phyloP scores from a whole-genome alignment of 2,329 filamentous ascomycete genomes.

The Cladosporium oxysporum region DNA sequence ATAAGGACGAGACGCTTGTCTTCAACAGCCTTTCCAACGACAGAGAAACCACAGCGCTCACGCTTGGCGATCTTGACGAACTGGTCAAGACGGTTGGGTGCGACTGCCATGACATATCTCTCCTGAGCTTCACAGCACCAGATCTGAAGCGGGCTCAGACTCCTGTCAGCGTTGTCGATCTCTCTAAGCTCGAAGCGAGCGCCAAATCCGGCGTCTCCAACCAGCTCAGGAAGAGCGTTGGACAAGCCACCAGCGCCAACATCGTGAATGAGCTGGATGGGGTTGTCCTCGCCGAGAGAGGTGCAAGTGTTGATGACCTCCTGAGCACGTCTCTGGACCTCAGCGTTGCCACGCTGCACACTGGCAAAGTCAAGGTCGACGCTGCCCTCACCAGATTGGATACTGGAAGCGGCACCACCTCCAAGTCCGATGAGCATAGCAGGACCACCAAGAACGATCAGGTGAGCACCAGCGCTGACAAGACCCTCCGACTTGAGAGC shows the following conservation, averaged over 20 bases:
- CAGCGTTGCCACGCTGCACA: constrained; percentile 94
- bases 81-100: constrained; percentile 73
- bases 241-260: constrained; percentile 90
- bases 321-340: constrained; percentile 92
- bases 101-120: constrained; percentile 88
- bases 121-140: constrained; percentile 99
- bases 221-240: constrained; percentile 82
- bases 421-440: constrained; percentile 98
- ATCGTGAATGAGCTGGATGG: constrained; percentile 96
- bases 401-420: constrained; percentile 90
- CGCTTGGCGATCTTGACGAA: constrained; percentile 71
- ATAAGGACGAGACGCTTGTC: constrained; percentile 75
- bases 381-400: constrained; percentile 81
- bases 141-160: constrained; percentile 94
- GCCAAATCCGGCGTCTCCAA: constrained; percentile 87
- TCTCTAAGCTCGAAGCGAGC: constrained; percentile 94
- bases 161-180: constrained; percentile 82
- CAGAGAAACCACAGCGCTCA: constrained; percentile 89
- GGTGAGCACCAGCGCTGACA: constrained; percentile 83
- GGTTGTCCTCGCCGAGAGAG: constrained; percentile 78
- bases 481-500: constrained; percentile 79
- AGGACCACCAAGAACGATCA: constrained; percentile 90
- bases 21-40: constrained; percentile 79
- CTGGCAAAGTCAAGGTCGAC: constrained; percentile 95
- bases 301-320: constrained; percentile 97